A percentile compares a stretch with the other conserved stretches of the same genome.
phyloP scores from a whole-genome alignment of 352 stramenopile genomes.

The Phytophthora chlamydospora region DNA sequence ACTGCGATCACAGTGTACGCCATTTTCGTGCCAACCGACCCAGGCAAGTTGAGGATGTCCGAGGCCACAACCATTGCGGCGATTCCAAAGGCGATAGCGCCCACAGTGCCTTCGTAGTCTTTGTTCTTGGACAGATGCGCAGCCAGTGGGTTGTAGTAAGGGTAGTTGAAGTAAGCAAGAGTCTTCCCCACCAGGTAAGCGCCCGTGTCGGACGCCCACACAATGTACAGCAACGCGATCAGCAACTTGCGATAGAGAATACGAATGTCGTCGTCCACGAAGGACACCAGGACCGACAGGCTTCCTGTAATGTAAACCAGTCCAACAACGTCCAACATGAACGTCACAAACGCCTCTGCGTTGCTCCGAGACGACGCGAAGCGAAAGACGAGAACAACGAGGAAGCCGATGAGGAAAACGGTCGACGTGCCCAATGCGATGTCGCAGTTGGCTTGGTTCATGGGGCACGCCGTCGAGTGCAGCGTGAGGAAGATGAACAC shows the following conservation, averaged over 20 bases:
- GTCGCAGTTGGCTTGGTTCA: conserved; percentile 50
- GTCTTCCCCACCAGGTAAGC: conserved; percentile 92
- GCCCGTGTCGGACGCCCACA: conserved; percentile 88
- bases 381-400: conserved; percentile 48
- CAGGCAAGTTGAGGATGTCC: conserved; percentile 66
- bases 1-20: conserved; percentile 88
- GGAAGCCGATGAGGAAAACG: conserved; percentile 40
- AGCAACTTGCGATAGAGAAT: conserved; percentile 60
- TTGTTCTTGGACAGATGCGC: conserved; percentile 95
- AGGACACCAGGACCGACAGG: conserved; percentile 51
- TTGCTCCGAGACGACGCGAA: conserved; percentile 34
- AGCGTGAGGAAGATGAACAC: conserved; percentile 57
- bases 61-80: conserved; percentile 81
- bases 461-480: conserved; percentile 55
- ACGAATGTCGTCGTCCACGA: conserved; percentile 60
- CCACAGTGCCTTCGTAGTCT: conserved; percentile 93
- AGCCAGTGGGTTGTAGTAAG: conserved; percentile 75
- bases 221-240: conserved; percentile 67
- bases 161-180: conserved; percentile 88
- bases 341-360: conserved; percentile 39
- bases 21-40: conserved; percentile 74
- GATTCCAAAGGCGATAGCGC: conserved; percentile 77
- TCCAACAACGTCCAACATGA: conserved; percentile 55
- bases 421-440: conserved; percentile 33
- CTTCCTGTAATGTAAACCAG: conserved; percentile 62